Evolutionary conservation across 208 protist species (phyloP), one percentile per base, ranked within the genome.

Genomic region (Balamuthia mandrillaris): DNA sequence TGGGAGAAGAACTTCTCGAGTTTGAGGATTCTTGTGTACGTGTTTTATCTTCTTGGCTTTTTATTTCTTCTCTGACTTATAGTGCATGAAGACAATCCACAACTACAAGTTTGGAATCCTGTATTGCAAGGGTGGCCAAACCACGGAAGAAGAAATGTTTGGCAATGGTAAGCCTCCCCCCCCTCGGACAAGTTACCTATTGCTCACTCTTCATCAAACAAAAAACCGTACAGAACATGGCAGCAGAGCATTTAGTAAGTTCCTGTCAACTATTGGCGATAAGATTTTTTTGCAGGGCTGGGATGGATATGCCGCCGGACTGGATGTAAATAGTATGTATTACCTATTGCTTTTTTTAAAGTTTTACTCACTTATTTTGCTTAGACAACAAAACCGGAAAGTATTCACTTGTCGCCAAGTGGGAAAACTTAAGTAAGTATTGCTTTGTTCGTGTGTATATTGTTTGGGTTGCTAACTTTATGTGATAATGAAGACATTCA

Each of bases 91-190:
- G n/a, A n/a, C n/a, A n/a, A n/a, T n/a, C n/a, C 54, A 39, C 29
- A 49, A 29, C 21, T 87, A 87, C 83, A 87, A 87, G 61, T 87
- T 87, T 44, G 83, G 83, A 9, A 37, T 87, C n/a, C 54, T 87
- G 51, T 87, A 75, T 24, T 79, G 44, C 65, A 39, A 51, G 24
- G 31, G 63, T 3, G 60, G 65, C 27, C 68, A 56, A 29, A 78
- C 68, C 7, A 78, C 31, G 45, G 37, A 56, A 27, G 31, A 74
- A n/a, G 63, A 74, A 18, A 74, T 74, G 63, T 74, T 74, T 14
- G 39, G 39, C 9, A 74, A 74, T 3, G 41, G 54, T 44, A 52
- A 41, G 0, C 7, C 33, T 0, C 29, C 10, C 6, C 27, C 56
- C 35, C n/a, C 12, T 31, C 0, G 5, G 29, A 6, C 24, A 1